Conservation (phyloP, 441 rosid genomes). For the Adansonia rubrostipa region DNA sequence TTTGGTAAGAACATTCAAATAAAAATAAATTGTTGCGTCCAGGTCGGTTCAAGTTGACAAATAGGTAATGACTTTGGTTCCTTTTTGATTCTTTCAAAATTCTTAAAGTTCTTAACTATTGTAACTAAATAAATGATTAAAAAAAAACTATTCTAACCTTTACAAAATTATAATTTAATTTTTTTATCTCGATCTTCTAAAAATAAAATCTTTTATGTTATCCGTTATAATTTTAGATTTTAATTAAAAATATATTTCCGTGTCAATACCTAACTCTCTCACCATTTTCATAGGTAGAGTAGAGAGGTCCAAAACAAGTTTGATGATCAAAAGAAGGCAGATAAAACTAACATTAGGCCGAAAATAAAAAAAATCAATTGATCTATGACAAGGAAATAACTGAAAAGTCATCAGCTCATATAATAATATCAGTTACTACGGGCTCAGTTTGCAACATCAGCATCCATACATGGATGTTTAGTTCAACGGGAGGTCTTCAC, state of each 20-base stretch:
- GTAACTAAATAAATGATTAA: too few relatives aligned
- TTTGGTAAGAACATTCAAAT: constrained; percentile 8
- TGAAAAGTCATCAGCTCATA: too few relatives aligned
- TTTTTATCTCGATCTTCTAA: too few relatives aligned
- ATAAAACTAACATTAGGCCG: not conserved
- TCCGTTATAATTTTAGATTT: not conserved
- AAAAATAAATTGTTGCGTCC: not conserved
- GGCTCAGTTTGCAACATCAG: not conserved
- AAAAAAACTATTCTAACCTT: too few relatives aligned
- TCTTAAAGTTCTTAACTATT: too few relatives aligned
- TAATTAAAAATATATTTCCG: not conserved
- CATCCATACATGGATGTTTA: not conserved
- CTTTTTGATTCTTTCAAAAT: too few relatives aligned
- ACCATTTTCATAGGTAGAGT: not conserved
- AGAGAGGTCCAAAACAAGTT: not conserved
- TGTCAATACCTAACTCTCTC: not conserved
- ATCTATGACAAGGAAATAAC: too few relatives aligned
- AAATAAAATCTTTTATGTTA: too few relatives aligned
- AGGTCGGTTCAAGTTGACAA: not conserved
- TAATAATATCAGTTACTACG: too few relatives aligned
- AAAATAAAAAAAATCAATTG: too few relatives aligned
- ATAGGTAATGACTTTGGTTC: too few relatives aligned
- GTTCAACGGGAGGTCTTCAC: not conserved
- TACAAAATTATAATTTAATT: too few relatives aligned
- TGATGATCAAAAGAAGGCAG: not conserved